Evolutionary conservation across 78 protist genomes (phyloP).

Genomic region (Acrasis kona): DNA sequence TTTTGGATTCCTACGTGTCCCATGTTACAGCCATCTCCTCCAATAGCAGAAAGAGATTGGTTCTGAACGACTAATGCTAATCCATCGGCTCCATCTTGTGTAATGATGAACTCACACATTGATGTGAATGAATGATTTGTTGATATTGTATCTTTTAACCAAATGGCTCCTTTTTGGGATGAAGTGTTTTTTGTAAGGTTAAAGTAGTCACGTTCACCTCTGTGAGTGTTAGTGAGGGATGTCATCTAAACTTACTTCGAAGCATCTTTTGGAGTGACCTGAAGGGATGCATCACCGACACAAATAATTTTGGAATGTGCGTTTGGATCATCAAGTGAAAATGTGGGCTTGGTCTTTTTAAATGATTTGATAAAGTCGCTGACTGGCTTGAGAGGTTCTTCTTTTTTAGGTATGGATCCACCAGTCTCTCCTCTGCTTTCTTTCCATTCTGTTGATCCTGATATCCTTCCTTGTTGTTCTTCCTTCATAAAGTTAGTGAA

Average conservation of each 20-base stretch:
- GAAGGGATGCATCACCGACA: too few relatives aligned
- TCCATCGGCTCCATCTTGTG: conserved; percentile 41
- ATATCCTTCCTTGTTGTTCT: neutral
- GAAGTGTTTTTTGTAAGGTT: conserved; percentile 16
- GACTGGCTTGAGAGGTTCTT: too few relatives aligned
- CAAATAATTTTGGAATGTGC: too few relatives aligned
- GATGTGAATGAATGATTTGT: conserved; percentile 4
- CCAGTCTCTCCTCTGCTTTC: neutral
- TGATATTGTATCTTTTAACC: conserved; percentile 21
- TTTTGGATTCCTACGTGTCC: conserved; percentile 41
- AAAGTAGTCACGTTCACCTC: conserved; percentile 5
- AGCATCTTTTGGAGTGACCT: too few relatives aligned
- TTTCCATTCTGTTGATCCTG: conserved; percentile 1
- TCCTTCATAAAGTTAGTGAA: too few relatives aligned
- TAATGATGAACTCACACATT: conserved; percentile 19
- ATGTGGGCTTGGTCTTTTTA: too few relatives aligned
- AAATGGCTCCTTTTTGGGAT: conserved; percentile 41
- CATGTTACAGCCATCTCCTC: conserved; percentile 34
- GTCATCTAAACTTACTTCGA: too few relatives aligned
- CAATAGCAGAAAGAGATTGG: neutral
- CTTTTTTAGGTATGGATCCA: too few relatives aligned
- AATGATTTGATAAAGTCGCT: too few relatives aligned
- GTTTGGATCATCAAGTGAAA: too few relatives aligned
- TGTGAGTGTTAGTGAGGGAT: too few relatives aligned
- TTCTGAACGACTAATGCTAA: conserved; percentile 54